A percentile compares a stretch with the other conserved stretches of the same genome.
phyloP scores from a whole-genome alignment of 306 rosid species.

The Canavalia ensiformis region DNA sequence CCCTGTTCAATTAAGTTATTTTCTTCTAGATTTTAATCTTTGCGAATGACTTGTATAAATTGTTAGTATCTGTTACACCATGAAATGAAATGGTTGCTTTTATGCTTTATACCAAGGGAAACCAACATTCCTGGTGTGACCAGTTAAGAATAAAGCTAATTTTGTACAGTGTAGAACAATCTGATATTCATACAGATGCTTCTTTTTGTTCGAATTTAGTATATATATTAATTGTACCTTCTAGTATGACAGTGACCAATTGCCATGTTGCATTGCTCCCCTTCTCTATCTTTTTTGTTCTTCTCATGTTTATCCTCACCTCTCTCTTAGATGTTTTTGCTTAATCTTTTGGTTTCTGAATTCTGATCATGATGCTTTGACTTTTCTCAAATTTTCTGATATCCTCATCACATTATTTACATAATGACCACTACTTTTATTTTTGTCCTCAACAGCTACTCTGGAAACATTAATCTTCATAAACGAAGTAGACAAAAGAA shows the following conservation, averaged over 20 bases:
- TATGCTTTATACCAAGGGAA: conserved; percentile 16
- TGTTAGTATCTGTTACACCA: not conserved
- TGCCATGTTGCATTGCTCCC: not conserved
- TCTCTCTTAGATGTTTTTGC: not conserved
- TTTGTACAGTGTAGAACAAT: not conserved
- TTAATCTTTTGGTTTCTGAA: not conserved
- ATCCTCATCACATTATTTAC: conserved; percentile 19
- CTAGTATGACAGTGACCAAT: conserved; percentile 7
- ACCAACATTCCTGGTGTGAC: not conserved
- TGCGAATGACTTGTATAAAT: not conserved
- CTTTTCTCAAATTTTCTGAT: not conserved
- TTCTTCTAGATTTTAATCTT: conserved; percentile 14
- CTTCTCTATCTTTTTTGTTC: not conserved
- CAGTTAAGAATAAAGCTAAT: not conserved
- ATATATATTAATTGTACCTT: conserved; percentile 20
- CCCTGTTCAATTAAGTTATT: conserved; percentile 19
- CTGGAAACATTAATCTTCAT: conserved; percentile 79
- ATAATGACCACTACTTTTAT: conserved; percentile 38
- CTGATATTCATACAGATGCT: not conserved
- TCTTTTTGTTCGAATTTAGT: not conserved
- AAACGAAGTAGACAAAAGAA: conserved; percentile 59
- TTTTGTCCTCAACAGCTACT: conserved; percentile 65
- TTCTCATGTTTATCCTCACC: not conserved
- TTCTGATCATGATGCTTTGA: conserved; percentile 15
- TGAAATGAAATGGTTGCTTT: not conserved